Evolutionary conservation across 169 alveolate species (phyloP), one percentile per base, ranked within the genome.

Genomic region (Besnoitia besnoiti): DNA sequence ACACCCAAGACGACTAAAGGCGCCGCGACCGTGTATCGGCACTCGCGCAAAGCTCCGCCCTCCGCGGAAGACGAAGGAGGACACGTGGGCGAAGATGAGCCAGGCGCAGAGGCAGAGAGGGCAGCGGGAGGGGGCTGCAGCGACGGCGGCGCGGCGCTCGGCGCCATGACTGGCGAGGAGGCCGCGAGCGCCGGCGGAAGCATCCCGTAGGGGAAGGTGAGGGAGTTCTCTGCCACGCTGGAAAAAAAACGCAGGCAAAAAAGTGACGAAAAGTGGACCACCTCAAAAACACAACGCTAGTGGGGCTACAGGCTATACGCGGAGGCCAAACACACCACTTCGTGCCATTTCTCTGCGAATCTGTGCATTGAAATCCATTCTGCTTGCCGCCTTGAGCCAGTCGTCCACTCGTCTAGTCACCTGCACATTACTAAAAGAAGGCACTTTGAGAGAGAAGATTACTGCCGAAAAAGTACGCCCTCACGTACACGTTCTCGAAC

Each of bases 21-120:
- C 44, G 82, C 47, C 82, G 82, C 82, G 44, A 73, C 82, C 47
- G 82, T 73, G 82, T 73, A 73, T 0, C 47, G 39, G n/a, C 82
- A 73, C 82, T 73, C 82, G n/a, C 46, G 82, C 40, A n/a, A 3
- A 30, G 44, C 24, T 16, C 24, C n/a, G 24, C 67, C 47, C 39
- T 42, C 30, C 82, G 79, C 8, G 19, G 79, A 24, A 62, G 79
- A 62, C 8, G 5, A 7, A 10, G 19, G 39, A 24, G 39, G 79
- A 62, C 39, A 33, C 33, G 79, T 12, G 79, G 79, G 35, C 12
- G 79, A 33, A 8, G 39, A 24, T 10, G 79, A 73, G 82, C 16
- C 44, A n/a, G 21, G n/a, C 14, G 46, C n/a, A n/a, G 12, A 42
- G 27, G n/a, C 24, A 19, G 82, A 7, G 82, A 8, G 82, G 40